Evolutionary conservation across 2,329 filamentous ascomycete genomes (phyloP), one percentile per base, ranked within the genome.

Genomic region (Hymenoscyphus fructigenus): DNA sequence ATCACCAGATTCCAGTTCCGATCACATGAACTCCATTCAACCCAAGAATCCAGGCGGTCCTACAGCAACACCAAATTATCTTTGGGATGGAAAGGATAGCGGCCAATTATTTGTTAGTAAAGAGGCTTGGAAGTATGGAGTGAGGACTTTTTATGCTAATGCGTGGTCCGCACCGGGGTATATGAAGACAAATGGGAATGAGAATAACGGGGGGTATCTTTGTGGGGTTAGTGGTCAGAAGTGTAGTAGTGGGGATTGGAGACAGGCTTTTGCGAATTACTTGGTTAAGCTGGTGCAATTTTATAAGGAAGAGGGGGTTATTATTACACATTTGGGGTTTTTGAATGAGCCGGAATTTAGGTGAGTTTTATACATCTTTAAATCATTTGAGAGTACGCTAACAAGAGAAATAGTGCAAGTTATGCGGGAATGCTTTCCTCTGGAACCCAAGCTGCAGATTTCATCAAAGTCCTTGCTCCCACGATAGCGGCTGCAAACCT

Each of bases 61-160:
- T 1, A 74, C 66, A 1, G 77, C 75, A 2, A 73, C 72, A 32
- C 80, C 80, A 0, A 71, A 76, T 14, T 84, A 84, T 64, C 70
- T 74, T 12, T 83, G 80, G 77, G 79, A 83, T 66, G 75, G 74
- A 14, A 78, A 81, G 61, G 80, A 84, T 61, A 75, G 76, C 17
- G 81, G 82, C 5, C 84, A 86, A 74, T 72, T 86, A 14, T 85
- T 79, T 74, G 76, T 86, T 50, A 79, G 80, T 5, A 77, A 85
- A 72, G 76, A 83, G 70, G 83, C 83, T 14, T 57, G 57, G 36
- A 71, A 50, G 14, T 78, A 79, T 63, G 78, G 79, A 3, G 77
- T 82, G 17, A 83, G 76, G 53, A 77, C 75, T 1, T 78, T 83
- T 65, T 81, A 83, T 66, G 79, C 78, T 3, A 78, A 84, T 72